phyloP scores from a whole-genome alignment of 163 green algal species.

The Scenedesmus sp. region DNA sequence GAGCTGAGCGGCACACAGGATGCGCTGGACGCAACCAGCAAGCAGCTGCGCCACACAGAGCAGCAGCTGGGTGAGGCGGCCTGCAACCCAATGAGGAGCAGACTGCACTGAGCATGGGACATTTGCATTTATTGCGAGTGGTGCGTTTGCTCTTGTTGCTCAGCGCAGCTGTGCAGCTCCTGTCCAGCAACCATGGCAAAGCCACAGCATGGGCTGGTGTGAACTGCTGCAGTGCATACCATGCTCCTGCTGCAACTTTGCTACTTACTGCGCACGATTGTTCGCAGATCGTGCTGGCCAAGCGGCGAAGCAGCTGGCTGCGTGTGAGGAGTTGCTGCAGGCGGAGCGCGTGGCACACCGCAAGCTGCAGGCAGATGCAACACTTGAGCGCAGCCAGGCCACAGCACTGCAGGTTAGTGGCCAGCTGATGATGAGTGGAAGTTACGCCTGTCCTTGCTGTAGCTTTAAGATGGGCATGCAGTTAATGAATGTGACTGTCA shows the following conservation, averaged over 20 bases:
- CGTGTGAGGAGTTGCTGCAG: conserved; percentile 15
- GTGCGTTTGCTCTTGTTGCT: neutral
- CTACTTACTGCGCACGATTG: neutral
- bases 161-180: neutral
- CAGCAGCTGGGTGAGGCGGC: conserved; percentile 32
- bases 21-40: conserved; percentile 22
- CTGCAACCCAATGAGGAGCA: neutral
- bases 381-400: conserved; percentile 21
- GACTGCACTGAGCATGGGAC: neutral
- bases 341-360: conserved; percentile 32
- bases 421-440: neutral
- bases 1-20: conserved; percentile 27
- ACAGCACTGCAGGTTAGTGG: conserved; percentile 20
- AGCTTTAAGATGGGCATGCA: too few relatives aligned
- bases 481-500: too few relatives aligned
- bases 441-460: too few relatives aligned
- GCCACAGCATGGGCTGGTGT: neutral
- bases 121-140: too few relatives aligned
- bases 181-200: neutral
- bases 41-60: neutral
- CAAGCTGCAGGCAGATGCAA: conserved; percentile 38
- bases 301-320: conserved; percentile 19
- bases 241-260: neutral
- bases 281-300: neutral
- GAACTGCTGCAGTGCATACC: neutral